Evolutionary conservation across 2,329 filamentous ascomycete genomes (phyloP).

Genomic region (Verticillium nonalfalfae): DNA sequence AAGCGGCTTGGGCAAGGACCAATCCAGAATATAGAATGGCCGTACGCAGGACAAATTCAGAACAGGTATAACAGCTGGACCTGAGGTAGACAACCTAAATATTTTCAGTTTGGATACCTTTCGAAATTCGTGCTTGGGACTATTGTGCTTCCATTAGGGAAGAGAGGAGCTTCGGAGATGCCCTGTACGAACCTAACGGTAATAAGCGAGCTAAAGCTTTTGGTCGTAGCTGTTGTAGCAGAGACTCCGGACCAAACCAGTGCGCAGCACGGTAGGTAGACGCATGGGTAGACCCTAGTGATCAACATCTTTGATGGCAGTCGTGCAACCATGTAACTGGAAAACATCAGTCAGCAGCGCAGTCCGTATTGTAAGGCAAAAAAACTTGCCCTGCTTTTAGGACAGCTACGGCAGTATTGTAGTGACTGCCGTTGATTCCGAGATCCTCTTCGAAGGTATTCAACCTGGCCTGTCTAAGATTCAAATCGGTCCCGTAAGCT

Average conservation of each 20-base stretch:
- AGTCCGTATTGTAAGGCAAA: constrained; percentile 23
- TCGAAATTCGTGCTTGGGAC: background rate
- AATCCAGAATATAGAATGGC: constrained; percentile 40
- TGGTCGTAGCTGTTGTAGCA: constrained; percentile 37
- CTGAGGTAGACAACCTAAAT: constrained; percentile 35
- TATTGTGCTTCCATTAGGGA: constrained; percentile 23
- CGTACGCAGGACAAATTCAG: constrained; percentile 36
- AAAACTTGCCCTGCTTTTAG: constrained; percentile 30
- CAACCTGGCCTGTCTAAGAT: constrained; percentile 39
- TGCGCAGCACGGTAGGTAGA: constrained; percentile 44
- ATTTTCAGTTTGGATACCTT: background rate
- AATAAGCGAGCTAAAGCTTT: constrained; percentile 34
- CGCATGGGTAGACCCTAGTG: constrained; percentile 43
- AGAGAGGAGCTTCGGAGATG: constrained; percentile 42
- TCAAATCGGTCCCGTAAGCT: background rate
- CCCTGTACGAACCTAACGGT: constrained; percentile 40
- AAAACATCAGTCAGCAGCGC: background rate
- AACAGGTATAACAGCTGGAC: constrained; percentile 37
- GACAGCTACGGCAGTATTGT: background rate
- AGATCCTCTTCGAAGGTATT: constrained; percentile 47
- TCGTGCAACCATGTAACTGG: constrained; percentile 55
- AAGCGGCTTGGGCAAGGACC: constrained; percentile 43
- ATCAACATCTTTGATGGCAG: constrained; percentile 54
- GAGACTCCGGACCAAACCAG: constrained; percentile 32
- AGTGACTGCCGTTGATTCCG: constrained; percentile 48